Base-by-base conservation (phyloP, 495 filamentous ascomycete species). In the Xylaria telfairii region DNA sequence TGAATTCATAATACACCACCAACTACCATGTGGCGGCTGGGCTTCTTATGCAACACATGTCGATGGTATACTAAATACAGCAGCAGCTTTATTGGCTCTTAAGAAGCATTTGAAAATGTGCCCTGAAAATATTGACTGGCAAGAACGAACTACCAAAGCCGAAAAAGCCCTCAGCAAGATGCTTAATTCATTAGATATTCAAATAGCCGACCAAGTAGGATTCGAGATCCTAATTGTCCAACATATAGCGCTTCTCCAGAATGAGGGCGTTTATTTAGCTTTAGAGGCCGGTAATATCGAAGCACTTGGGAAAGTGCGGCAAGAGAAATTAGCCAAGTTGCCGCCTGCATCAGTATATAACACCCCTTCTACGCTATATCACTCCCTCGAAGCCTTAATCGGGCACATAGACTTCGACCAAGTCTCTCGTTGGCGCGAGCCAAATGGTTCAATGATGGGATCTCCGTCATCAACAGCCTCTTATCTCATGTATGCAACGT, bases 401-500 rank as follows among this genome's bases (percentile, higher is more conserved):
- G 83, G 81, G 4, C 73, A 77, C 8, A 73, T 86, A 19, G 75
- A 77, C 34, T 77, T 87, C 71, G 75, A 84, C 56, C 72, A 72
- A 44, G 68, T 87, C 5, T n/a, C 24, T 13, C 71, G 65, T 2
- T 80, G 84, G 15, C 82, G 83, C 19, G 81, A 81, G 60, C 73
- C 74, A 9, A 76, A 76, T 63, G 85, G 85, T 0, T 77, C 78
- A 0, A 83, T 86, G 73, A 76, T 86, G 80, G 82, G 73, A 13
- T 87, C 85, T 4, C 86, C 86, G n/a, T 81, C 85, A 7, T 75
- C 74, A 0, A 88, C 83, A 0, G 81, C 83, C 9, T 83, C 83
- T 3, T 86, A 85, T 65, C 65, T 87, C 30, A 84, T 84, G 63
- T 63, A 84, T 69, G 42, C 73, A 3, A 73, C 79, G 8, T 21